These are phyloP conservation scores for Nidularia pulvinata DNA, from an alignment of 768 basidiomycete species.

Conservation along the genomic window DNA sequence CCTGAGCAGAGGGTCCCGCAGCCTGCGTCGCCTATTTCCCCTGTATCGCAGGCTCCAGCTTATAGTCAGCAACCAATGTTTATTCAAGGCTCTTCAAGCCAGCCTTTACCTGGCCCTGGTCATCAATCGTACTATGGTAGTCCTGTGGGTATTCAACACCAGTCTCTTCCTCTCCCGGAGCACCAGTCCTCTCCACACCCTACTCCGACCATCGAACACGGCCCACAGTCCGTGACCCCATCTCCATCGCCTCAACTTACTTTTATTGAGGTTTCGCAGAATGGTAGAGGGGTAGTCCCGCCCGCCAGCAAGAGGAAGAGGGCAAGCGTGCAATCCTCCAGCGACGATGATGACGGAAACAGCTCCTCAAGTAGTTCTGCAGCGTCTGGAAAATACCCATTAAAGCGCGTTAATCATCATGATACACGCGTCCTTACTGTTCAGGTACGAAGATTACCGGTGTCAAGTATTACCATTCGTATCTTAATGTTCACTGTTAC, in stretches of 20 bases:
- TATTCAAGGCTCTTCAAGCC: conserved; percentile 34
- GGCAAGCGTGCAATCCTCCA: conserved; percentile 26
- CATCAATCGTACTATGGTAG: conserved; percentile 7
- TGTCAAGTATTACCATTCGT: too few relatives aligned
- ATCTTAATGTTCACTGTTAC: too few relatives aligned
- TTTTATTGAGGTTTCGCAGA: conserved; percentile 3
- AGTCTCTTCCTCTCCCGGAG: conserved; percentile 11
- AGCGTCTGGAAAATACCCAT: conserved; percentile 23
- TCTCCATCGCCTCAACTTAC: conserved; percentile 26
- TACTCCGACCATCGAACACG: conserved; percentile 5
- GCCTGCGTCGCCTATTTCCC: conserved; percentile 34
- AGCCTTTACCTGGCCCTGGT: conserved; percentile 12
- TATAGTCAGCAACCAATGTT: conserved; percentile 23
- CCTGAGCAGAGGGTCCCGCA: conserved; percentile 21
- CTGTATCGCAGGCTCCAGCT: conserved; percentile 26
- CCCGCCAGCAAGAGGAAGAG: conserved; percentile 17
- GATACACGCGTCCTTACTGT: conserved; percentile 68
- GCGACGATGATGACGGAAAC: conserved; percentile 32
- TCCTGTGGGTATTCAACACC: conserved; percentile 5
- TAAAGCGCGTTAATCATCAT: conserved; percentile 56
- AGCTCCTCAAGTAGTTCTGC: conserved; percentile 28
- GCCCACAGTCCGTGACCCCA: conserved; percentile 21
- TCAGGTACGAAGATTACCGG: conserved; percentile 39
- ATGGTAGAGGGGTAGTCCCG: conserved; percentile 1
- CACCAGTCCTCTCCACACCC: neutral